Conservation (phyloP, 768 basidiomycete genomes). For the Auricularia sp. region DNA sequence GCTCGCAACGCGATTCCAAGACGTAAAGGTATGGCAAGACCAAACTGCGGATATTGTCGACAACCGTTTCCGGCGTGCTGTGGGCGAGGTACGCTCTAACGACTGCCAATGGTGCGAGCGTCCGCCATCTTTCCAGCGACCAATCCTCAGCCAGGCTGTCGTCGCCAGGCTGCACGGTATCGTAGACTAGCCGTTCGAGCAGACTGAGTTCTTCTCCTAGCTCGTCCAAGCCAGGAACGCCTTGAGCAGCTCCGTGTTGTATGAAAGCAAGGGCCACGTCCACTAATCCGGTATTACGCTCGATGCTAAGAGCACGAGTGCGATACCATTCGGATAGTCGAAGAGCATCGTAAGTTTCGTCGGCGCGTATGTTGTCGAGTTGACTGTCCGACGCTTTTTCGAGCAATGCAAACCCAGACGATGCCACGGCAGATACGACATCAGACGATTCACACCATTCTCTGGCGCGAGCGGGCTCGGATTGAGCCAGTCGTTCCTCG, state of each 20-base stretch:
- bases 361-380: slow-evolving; percentile 10
- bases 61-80: slow-evolving; percentile 57
- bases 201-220: slow-evolving; percentile 88
- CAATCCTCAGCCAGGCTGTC: slow-evolving; percentile 49
- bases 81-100: slow-evolving; percentile 67
- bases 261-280: slow-evolving; percentile 69
- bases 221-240: slow-evolving; percentile 68
- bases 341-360: slow-evolving; percentile 30
- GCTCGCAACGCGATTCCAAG: slow-evolving; percentile 79
- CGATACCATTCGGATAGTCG: slow-evolving; percentile 71
- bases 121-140: slow-evolving; percentile 66
- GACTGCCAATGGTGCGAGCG: slow-evolving; percentile 53
- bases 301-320: slow-evolving; percentile 48
- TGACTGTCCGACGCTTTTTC: neutral
- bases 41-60: slow-evolving; percentile 59
- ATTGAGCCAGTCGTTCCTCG: slow-evolving; percentile 26
- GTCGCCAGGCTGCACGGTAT: slow-evolving; percentile 41
- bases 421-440: slow-evolving; percentile 33
- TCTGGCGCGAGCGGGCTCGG: slow-evolving; percentile 19
- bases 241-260: slow-evolving; percentile 79
- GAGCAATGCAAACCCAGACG: slow-evolving; percentile 14
- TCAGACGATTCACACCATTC: slow-evolving; percentile 52
- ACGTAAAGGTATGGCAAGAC: slow-evolving; percentile 92
- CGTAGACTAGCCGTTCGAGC: slow-evolving; percentile 80
- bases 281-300: slow-evolving; percentile 61